A percentile compares a stretch with the other conserved stretches of the same genome.
Evolutionary conservation across 305 asterid species (phyloP).

Genomic region (Ajuga reptans): DNA sequence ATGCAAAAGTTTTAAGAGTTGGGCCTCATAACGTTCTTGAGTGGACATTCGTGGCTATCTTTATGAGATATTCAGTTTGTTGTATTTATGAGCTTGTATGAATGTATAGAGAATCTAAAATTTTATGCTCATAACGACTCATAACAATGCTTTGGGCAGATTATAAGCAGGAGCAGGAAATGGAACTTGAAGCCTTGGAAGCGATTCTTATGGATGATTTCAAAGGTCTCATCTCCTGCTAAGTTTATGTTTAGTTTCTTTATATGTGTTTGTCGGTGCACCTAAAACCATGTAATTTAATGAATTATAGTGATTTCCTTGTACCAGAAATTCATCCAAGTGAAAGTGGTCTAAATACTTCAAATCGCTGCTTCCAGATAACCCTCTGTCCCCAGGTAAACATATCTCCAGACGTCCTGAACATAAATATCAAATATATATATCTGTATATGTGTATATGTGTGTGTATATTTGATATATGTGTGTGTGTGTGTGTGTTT

Average conservation of each 20-base stretch:
- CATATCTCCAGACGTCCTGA: not conserved
- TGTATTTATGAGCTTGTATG: not conserved
- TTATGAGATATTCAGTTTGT: not conserved
- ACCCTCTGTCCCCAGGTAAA: slow-evolving; percentile 63
- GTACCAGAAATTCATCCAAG: slow-evolving; percentile 78
- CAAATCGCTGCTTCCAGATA: slow-evolving; percentile 53
- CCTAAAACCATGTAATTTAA: slow-evolving; percentile 25
- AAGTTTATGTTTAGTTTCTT: slow-evolving; percentile 13
- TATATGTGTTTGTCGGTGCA: slow-evolving; percentile 9
- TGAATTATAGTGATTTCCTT: slow-evolving; percentile 34
- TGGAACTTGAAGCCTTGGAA: slow-evolving; percentile 93
- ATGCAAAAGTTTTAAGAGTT: not conserved
- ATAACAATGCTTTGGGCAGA: slow-evolving; percentile 36
- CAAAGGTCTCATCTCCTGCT: slow-evolving; percentile 42
- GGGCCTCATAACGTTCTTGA: not conserved
- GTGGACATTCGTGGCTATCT: not conserved
- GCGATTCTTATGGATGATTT: slow-evolving; percentile 93
- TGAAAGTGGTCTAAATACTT: slow-evolving; percentile 82
- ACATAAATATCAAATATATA: not conserved
- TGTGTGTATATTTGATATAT: no score
- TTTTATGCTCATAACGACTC: not conserved
- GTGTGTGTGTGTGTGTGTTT: no score
- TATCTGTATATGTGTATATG: no score
- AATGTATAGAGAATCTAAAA: not conserved
- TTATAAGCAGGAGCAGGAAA: slow-evolving; percentile 83